Conservation (phyloP, 495 filamentous ascomycete species). For the Mycothermus thermophilus region DNA sequence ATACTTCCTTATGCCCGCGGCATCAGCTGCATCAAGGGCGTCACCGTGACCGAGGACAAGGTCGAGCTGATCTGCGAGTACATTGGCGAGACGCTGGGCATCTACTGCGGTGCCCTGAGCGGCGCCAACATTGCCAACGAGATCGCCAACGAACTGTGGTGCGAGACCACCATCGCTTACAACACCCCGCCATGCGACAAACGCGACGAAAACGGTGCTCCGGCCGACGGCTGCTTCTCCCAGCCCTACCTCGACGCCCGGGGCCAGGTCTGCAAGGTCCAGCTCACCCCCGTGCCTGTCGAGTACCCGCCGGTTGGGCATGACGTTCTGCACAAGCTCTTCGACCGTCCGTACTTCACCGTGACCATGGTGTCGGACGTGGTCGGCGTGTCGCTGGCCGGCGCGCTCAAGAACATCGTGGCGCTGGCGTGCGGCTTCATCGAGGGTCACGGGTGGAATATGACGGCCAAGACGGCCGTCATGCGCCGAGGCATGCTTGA, state of each 20-base stretch:
- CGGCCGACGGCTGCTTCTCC: constrained; percentile 19
- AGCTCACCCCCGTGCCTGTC: constrained; percentile 56
- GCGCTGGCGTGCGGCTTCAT: constrained; percentile 92
- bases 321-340: constrained; percentile 60
- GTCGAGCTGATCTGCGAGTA: constrained; percentile 86
- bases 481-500: constrained; percentile 92
- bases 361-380: constrained; percentile 85
- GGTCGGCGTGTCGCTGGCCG: constrained; percentile 86
- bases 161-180: constrained; percentile 92
- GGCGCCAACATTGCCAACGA: constrained; percentile 96
- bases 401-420: constrained; percentile 95
- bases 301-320: constrained; percentile 80
- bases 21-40: constrained; percentile 96
- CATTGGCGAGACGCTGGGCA: constrained; percentile 76
- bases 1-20: constrained; percentile 86
- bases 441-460: constrained; percentile 90
- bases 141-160: constrained; percentile 89
- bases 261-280: constrained; percentile 46
- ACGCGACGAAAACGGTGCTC: constrained; percentile 8
- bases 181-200: constrained; percentile 74
- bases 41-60: constrained; percentile 72
- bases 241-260: constrained; percentile 52
- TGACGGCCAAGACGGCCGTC: constrained; percentile 92
- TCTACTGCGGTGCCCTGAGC: constrained; percentile 93
- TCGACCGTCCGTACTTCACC: constrained; percentile 97